Evolutionary conservation across 2,329 filamentous ascomycete species (phyloP).

Genomic region (Phyllosticta citribraziliensis): DNA sequence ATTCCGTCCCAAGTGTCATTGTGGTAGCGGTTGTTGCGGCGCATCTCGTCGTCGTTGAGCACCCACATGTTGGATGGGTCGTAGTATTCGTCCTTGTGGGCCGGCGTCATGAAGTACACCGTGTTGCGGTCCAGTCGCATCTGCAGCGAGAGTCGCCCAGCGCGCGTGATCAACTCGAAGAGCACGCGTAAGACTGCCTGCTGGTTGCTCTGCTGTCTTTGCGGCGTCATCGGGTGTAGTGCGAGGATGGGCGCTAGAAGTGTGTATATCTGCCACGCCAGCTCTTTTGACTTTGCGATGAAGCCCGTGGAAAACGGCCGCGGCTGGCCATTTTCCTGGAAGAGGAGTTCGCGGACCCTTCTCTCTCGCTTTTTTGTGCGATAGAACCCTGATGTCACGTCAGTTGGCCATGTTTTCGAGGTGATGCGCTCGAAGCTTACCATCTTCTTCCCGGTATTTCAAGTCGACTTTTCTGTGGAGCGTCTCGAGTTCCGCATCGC

Average conservation of each 20-base stretch:
- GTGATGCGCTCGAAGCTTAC: background rate
- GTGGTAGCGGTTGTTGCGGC: background rate
- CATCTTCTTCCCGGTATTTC: background rate
- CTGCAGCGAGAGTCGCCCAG: background rate
- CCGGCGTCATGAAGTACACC: background rate
- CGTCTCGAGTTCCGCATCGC: background rate
- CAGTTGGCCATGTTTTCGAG: background rate
- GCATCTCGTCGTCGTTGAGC: background rate
- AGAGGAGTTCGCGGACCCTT: background rate
- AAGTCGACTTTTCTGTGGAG: background rate
- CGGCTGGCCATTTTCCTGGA: background rate
- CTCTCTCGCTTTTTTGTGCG: background rate
- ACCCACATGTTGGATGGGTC: background rate
- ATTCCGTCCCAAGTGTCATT: background rate
- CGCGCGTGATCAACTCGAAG: background rate
- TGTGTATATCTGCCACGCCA: conserved; percentile 1
- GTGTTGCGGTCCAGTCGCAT: conserved; percentile 3
- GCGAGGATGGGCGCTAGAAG: background rate
- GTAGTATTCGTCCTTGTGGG: background rate
- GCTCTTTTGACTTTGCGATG: background rate
- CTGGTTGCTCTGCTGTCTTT: background rate
- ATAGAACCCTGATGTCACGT: conserved; percentile 1
- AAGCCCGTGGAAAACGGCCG: background rate
- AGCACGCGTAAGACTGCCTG: background rate
- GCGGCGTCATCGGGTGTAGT: background rate